Evolutionary conservation across 495 filamentous ascomycete species (phyloP), one percentile per base, ranked within the genome.

Genomic region (Tuber umbilicatum): DNA sequence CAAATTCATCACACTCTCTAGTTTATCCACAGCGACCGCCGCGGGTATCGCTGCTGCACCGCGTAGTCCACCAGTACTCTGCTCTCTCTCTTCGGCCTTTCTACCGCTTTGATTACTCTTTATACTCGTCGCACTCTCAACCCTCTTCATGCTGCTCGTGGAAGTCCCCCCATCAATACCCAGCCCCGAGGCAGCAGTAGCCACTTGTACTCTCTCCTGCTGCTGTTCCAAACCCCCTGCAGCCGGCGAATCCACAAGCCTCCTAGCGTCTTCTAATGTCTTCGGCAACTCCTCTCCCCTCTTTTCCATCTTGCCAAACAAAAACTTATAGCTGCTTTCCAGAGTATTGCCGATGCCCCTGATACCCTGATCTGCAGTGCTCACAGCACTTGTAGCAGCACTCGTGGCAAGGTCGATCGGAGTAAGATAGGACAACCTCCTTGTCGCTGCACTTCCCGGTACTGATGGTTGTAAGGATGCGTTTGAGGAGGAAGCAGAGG

Each of bases 211-310:
- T 17, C 38, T 47, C 39, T 72, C 31, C 55, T 73, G 68, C 35
- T 80, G 78, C 31, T 82, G 75, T 37, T 83, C 70, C 21, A 74
- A 86, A 50, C 79, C 81, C 23, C 84, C 83, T 5, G 90, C 88
- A 37, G 89, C 89, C 50, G 86, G 83, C 2, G 91, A 88, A 75
- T 89, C 89, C 69, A 99, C 91, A 17, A 99, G 87, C 82, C 91
- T 93, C 67, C 94, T 88, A 37, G 94, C 95, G 77, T 99, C 95
- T 71, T 95, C 95, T 1, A 99, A 85, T 12, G 95, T 98, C 75
- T 92, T 93, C 19, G 95, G 95, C 1, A 97, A 80, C 69, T 83
- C 84, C 68, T 83, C 83, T 38, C 85, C 87, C 67, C 87, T 83
- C 43, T 86, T 87, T 78, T 97, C 93, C 39, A 97, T 88, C 77